Evolutionary conservation across 148 eudicot genomes (phyloP).

Genomic region (Heliosperma pusillum): DNA sequence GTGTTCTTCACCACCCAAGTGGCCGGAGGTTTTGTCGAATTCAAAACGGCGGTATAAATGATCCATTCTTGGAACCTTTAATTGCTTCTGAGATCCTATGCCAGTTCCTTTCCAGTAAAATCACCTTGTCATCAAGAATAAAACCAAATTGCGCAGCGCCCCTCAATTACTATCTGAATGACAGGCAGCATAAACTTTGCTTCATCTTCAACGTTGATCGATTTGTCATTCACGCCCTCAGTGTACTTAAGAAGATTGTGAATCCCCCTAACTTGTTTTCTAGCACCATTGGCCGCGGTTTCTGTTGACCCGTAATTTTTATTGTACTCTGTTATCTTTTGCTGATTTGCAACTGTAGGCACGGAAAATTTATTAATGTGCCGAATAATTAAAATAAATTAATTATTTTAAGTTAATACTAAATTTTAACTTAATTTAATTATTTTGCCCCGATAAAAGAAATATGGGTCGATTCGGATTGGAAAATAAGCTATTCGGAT

Average conservation of each 20-base stretch:
- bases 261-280: not conserved
- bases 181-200: not conserved
- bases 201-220: not conserved
- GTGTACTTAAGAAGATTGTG: not conserved
- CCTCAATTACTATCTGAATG: constrained; percentile 2
- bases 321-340: not conserved
- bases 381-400: too few species aligned
- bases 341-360: constrained; percentile 5
- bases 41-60: not conserved
- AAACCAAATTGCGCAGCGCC: not conserved
- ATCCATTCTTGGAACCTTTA: not conserved
- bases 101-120: not conserved
- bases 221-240: not conserved
- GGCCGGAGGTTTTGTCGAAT: not conserved
- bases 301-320: not conserved
- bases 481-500: too few species aligned
- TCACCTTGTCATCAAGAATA: constrained; percentile 1
- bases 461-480: too few species aligned
- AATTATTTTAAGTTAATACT: too few species aligned
- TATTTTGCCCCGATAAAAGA: too few species aligned
- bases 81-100: not conserved
- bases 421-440: too few species aligned
- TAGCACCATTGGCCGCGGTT: not conserved
- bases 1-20: not conserved
- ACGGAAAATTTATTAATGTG: too few species aligned